phyloP scores from a whole-genome alignment of 2,329 filamentous ascomycete species.

The Lachnellula arida region DNA sequence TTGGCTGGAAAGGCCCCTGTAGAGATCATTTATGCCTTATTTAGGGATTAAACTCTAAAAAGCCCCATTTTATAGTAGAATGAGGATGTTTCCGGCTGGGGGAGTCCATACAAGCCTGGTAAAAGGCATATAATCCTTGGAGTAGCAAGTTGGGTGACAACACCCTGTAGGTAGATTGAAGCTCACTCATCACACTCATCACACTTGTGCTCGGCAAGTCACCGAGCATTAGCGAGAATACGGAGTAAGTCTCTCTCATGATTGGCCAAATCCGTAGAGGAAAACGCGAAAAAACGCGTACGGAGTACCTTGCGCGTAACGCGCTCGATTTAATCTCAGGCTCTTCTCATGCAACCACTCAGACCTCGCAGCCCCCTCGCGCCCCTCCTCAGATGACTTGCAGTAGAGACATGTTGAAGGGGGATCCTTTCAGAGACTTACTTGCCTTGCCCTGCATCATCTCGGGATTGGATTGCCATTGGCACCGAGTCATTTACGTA shows the following conservation, averaged over 20 bases:
- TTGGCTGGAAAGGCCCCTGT: too few species aligned
- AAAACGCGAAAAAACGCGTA: slow-evolving; percentile 6
- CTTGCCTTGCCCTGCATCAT: neutral
- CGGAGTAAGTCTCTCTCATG: neutral
- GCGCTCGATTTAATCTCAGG: slow-evolving; percentile 1
- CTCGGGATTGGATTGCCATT: neutral
- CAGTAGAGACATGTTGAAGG: neutral
- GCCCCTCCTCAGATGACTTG: neutral
- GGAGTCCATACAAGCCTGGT: too few species aligned
- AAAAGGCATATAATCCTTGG: too few species aligned
- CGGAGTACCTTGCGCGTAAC: neutral
- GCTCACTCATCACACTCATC: neutral
- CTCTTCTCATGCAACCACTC: slow-evolving; percentile 2
- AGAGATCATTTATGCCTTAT: too few species aligned
- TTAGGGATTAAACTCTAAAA: too few species aligned
- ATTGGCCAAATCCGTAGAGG: slow-evolving; percentile 1
- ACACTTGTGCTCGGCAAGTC: neutral
- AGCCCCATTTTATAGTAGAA: too few species aligned
- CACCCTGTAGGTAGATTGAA: too few species aligned
- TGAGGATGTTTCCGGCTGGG: too few species aligned
- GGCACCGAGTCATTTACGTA: neutral
- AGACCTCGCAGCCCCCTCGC: neutral
- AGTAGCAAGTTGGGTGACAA: too few species aligned
- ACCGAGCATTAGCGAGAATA: neutral
- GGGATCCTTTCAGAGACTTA: neutral